Base-by-base conservation (phyloP, 495 filamentous ascomycete genomes). In the Aspergillus nidulans region DNA sequence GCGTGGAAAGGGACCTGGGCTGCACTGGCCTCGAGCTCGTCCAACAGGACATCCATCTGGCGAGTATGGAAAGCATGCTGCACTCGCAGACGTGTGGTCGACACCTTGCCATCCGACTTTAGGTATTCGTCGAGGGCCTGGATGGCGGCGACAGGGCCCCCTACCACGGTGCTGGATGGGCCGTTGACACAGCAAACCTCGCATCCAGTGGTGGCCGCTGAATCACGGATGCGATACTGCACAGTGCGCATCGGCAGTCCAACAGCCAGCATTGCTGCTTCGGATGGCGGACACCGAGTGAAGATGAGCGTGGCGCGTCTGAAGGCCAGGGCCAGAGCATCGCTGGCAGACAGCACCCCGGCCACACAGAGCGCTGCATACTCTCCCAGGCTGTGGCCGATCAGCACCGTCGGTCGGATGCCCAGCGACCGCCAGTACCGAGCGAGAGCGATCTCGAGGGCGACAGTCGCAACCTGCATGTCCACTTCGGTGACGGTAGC, bases 111-210 rank as follows among this genome's bases (percentile, higher is more conserved):
- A 10, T 18, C 41, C 7, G 18, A 26, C 16, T 53, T 16, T 2
- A 66, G 52, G 1, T 10, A n/a, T 2, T 6, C 21, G 12, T 41
- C 16, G 30, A 63, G 18, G 4, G 15, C 38, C 10, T 61, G 49
- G 16, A 70, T 62, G 2, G 78, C 70, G 2, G 64, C 58, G 13
- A 66, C 65, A 4, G 65, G 59, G 24, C 83, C 85, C 49, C 77
- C 79, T 32, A 87, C 63, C 3, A 88, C 85, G 1, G 80, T 85
- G 58, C 85, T 83, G 16, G 68, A 60, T 0, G 76, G 78, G 6
- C 81, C 78, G 49, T 88, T 88, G 57, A 83, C 72, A 65, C 85
- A 88, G 19, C 84, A 78, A 45, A 86, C 64, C 24, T 78, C 57
- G n/a, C 48, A 59, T 34, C 30, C 30, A 25, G 44, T 10, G 1